phyloP scores from a whole-genome alignment of 331 rosid species.

The Telfairia occidentalis region DNA sequence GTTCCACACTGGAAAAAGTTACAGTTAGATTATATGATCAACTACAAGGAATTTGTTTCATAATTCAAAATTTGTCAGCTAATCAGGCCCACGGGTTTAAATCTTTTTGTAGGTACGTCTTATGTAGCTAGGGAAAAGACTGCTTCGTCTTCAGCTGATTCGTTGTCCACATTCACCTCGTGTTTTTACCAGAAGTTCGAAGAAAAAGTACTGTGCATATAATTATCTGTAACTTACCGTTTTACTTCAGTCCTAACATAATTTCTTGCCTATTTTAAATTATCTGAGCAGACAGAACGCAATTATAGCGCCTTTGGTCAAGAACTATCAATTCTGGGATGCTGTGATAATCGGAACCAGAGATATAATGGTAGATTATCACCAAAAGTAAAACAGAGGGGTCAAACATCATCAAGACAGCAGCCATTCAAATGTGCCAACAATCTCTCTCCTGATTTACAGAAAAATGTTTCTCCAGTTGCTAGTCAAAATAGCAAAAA shows the following conservation, averaged over 20 bases:
- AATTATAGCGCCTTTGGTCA: conserved; percentile 23
- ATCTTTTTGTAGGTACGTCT: conserved; percentile 35
- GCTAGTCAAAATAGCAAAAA: conserved; percentile 25
- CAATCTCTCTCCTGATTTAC: conserved; percentile 16
- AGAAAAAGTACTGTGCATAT: conserved; percentile 38
- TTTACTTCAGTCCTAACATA: conserved; percentile 10
- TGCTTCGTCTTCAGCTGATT: conserved; percentile 21
- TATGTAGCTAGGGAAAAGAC: conserved; percentile 28
- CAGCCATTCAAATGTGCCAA: conserved; percentile 21
- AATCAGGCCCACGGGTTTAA: conserved; percentile 14
- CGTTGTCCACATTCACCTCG: conserved; percentile 32
- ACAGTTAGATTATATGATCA: neutral
- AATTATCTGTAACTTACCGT: conserved; percentile 7
- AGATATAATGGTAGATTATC: conserved; percentile 21
- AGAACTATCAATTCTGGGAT: conserved; percentile 40
- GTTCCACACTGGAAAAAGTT: neutral
- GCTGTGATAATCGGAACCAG: conserved; percentile 23
- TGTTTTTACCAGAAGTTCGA: conserved; percentile 33
- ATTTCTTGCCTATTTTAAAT: conserved; percentile 16
- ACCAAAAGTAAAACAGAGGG: conserved; percentile 25
- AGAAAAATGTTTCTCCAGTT: conserved; percentile 16
- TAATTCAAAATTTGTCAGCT: neutral
- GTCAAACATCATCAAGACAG: conserved; percentile 32
- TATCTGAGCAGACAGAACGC: conserved; percentile 38
- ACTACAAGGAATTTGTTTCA: neutral